Conservation (phyloP, 805 yeast genomes). For the Metschnikowia matae region DNA sequence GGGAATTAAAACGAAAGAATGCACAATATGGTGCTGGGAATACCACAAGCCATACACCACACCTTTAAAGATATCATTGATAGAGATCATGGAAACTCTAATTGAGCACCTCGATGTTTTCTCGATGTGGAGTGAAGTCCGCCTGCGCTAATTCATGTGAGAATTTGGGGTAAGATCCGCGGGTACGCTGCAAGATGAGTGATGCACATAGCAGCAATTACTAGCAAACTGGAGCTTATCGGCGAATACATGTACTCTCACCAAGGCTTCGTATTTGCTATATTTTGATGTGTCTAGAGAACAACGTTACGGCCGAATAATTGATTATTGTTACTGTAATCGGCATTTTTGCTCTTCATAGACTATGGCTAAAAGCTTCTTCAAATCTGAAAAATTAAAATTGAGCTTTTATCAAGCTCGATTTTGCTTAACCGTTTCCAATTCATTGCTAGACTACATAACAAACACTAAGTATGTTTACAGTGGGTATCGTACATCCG, state of each 20-base stretch:
- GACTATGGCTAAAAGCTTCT: background rate
- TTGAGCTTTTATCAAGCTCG: too few species aligned
- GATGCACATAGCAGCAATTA: background rate
- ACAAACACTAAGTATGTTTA: too few species aligned
- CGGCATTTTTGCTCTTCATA: background rate
- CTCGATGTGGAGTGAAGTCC: background rate
- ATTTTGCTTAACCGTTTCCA: too few species aligned
- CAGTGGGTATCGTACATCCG: too few species aligned
- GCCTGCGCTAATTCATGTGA: background rate
- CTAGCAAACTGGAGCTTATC: background rate
- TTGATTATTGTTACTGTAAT: background rate
- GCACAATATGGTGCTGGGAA: conserved; percentile 23
- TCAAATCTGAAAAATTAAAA: too few species aligned
- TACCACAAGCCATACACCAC: conserved; percentile 30
- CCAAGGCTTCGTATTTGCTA: background rate
- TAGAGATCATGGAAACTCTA: background rate
- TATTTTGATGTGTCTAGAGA: background rate
- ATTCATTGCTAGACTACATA: too few species aligned
- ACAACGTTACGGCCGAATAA: background rate
- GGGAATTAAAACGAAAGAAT: conserved; percentile 46
- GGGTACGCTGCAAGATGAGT: background rate
- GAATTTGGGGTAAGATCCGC: conserved; percentile 3
- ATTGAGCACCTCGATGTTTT: background rate
- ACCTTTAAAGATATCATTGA: conserved; percentile 17
- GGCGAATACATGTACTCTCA: background rate